phyloP scores from a whole-genome alignment of 2,329 filamentous ascomycete species.

The Ophiocordyceps sinensis region DNA sequence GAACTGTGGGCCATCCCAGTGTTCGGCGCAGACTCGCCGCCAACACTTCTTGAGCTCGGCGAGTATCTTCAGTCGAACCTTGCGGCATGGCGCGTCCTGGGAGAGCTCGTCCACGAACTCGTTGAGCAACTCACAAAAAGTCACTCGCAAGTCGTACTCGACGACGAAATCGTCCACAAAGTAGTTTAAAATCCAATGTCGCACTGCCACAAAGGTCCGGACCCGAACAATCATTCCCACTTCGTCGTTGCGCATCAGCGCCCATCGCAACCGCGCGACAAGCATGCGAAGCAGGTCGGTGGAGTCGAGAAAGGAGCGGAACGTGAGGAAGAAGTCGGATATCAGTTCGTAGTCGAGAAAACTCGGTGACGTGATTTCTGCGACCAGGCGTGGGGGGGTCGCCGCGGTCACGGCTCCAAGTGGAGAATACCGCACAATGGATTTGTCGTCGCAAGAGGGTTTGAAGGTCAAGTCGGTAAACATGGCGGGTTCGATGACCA shows the following conservation, averaged over 20 bases:
- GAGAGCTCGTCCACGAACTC: slow-evolving; percentile 42
- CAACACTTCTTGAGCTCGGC: slow-evolving; percentile 94
- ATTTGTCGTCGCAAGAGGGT: slow-evolving; percentile 61
- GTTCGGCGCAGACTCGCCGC: slow-evolving; percentile 77
- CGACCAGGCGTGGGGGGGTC: slow-evolving; percentile 78
- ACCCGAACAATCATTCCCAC: slow-evolving; percentile 89
- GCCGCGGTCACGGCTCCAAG: slow-evolving; percentile 72
- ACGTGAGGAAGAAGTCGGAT: slow-evolving; percentile 96
- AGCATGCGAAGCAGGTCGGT: slow-evolving; percentile 69
- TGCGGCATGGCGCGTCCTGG: slow-evolving; percentile 26
- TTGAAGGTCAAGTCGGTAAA: slow-evolving; percentile 71
- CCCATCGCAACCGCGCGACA: slow-evolving; percentile 76
- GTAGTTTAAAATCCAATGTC: slow-evolving; percentile 97
- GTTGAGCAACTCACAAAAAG: slow-evolving; percentile 75
- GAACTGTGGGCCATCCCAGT: slow-evolving; percentile 68
- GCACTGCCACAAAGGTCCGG: slow-evolving; percentile 82
- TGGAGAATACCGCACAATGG: slow-evolving; percentile 68
- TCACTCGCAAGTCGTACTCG: slow-evolving; percentile 56
- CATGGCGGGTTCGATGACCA: slow-evolving; percentile 55
- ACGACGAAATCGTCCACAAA: slow-evolving; percentile 87
- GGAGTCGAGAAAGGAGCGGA: slow-evolving; percentile 69
- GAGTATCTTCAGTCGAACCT: slow-evolving; percentile 65
- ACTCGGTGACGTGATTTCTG: slow-evolving; percentile 88
- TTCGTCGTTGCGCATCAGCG: slow-evolving; percentile 64
- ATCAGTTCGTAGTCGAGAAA: slow-evolving; percentile 95